Conservation (phyloP, 2,329 filamentous ascomycete species). For the Xylariales sp. region DNA sequence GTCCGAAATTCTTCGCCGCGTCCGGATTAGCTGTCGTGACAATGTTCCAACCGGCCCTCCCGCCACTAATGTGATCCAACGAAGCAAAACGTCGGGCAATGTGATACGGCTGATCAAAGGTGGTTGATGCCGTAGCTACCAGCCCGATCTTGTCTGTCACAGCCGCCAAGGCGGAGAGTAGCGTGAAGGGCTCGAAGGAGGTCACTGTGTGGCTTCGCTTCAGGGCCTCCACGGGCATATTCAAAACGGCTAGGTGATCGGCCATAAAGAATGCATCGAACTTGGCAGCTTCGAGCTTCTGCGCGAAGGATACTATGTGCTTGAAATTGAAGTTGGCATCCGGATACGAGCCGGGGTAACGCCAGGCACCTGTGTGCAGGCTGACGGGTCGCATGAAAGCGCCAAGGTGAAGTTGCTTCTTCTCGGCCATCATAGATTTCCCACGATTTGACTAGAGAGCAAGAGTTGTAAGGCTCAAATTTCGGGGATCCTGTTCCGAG, state of each 20-base stretch:
- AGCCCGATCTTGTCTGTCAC: conserved; percentile 47
- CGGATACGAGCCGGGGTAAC: conserved; percentile 48
- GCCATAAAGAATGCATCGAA: conserved; percentile 56
- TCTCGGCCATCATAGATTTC: conserved; percentile 14
- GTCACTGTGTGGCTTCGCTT: conserved; percentile 54
- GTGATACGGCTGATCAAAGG: conserved; percentile 50
- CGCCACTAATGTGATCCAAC: conserved; percentile 46
- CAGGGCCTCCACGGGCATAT: conserved; percentile 52
- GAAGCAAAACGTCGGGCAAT: conserved; percentile 49
- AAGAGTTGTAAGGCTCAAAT: not conserved
- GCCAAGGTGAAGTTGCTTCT: conserved; percentile 45
- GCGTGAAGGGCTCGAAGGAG: conserved; percentile 52
- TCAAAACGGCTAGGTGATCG: conserved; percentile 48
- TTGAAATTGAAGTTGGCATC: conserved; percentile 55
- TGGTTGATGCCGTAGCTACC: conserved; percentile 49
- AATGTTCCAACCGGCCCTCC: conserved; percentile 50
- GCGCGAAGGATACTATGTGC: conserved; percentile 48
- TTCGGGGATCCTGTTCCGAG: not conserved
- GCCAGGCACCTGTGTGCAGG: conserved; percentile 52
- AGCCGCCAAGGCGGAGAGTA: conserved; percentile 43
- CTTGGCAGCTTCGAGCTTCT: conserved; percentile 48
- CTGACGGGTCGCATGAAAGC: conserved; percentile 56
- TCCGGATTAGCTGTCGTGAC: conserved; percentile 50
- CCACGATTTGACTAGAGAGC: too few species aligned
- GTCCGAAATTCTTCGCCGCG: conserved; percentile 46